These are phyloP conservation scores for Kernera saxatilis DNA, from an alignment of 345 rosid genomes.

Conservation along the genomic window DNA sequence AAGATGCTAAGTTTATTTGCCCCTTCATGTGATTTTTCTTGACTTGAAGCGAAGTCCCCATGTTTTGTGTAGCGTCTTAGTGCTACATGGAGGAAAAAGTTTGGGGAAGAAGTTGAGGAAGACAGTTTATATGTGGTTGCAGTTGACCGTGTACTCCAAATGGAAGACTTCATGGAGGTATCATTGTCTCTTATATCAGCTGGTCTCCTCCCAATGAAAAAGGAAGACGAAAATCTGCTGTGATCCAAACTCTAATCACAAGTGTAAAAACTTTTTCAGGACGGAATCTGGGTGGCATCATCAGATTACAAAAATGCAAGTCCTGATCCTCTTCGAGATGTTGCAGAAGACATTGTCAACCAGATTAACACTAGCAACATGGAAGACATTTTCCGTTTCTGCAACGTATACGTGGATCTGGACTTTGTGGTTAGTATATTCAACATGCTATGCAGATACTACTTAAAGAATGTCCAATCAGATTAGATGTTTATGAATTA, in stretches of 20 bases:
- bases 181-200: neutral
- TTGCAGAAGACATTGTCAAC: slow-evolving; percentile 61
- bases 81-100: slow-evolving; percentile 70
- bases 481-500: neutral
- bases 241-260: neutral
- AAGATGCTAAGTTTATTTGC: neutral
- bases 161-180: slow-evolving; percentile 90
- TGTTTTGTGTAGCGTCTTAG: slow-evolving; percentile 47
- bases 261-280: slow-evolving; percentile 30
- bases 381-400: slow-evolving; percentile 78
- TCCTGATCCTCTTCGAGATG: slow-evolving; percentile 80
- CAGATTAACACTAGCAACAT: slow-evolving; percentile 62
- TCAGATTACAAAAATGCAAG: slow-evolving; percentile 62
- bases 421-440: slow-evolving; percentile 62
- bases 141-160: slow-evolving; percentile 77
- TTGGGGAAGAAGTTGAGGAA: slow-evolving; percentile 59
- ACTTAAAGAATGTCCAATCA: neutral
- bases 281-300: slow-evolving; percentile 74
- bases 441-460: neutral
- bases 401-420: slow-evolving; percentile 71
- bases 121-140: slow-evolving; percentile 50
- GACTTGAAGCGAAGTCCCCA: neutral
- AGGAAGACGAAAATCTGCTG: neutral
- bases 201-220: neutral
- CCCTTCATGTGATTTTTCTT: neutral